Percentiles rank a stretch among this genome's conserved stretches.
Conservation (phyloP, 2,329 filamentous ascomycete genomes). For the Dactylellina cionopaga region DNA sequence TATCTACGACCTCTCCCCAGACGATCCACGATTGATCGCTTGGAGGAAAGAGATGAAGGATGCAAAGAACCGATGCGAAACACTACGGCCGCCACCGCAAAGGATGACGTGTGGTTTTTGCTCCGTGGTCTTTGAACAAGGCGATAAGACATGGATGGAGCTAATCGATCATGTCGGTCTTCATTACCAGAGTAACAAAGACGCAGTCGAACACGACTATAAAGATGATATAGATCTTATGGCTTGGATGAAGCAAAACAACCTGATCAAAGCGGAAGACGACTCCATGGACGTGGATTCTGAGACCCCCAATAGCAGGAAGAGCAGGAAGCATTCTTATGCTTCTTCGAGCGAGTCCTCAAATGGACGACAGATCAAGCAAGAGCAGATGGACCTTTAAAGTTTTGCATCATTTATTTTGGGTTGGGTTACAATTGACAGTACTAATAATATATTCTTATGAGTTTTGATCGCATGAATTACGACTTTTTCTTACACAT, state of each 20-base stretch:
- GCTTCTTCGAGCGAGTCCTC: slow-evolving; percentile 42
- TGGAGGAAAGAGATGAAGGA: slow-evolving; percentile 44
- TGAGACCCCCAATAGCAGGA: slow-evolving; percentile 13
- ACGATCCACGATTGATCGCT: slow-evolving; percentile 15
- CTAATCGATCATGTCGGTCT: slow-evolving; percentile 49
- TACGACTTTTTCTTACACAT: background rate
- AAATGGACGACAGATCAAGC: slow-evolving; percentile 43
- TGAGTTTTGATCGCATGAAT: background rate
- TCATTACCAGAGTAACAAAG: slow-evolving; percentile 36
- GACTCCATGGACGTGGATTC: slow-evolving; percentile 40
- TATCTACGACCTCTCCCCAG: slow-evolving; percentile 7
- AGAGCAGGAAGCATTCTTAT: slow-evolving; percentile 31
- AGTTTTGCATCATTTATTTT: background rate
- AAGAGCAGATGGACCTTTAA: slow-evolving; percentile 39
- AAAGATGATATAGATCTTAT: slow-evolving; percentile 40
- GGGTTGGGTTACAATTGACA: background rate
- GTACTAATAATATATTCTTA: background rate
- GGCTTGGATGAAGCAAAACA: slow-evolving; percentile 42
- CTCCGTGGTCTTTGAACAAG: slow-evolving; percentile 25
- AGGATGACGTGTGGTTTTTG: slow-evolving; percentile 49
- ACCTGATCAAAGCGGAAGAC: slow-evolving; percentile 14
- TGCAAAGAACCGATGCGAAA: slow-evolving; percentile 33
- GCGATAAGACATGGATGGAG: slow-evolving; percentile 45
- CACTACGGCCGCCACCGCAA: slow-evolving; percentile 30
- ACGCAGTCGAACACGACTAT: slow-evolving; percentile 12